phyloP scores from a whole-genome alignment of 2,329 filamentous ascomycete genomes.

The Zymoseptoria brevis region DNA sequence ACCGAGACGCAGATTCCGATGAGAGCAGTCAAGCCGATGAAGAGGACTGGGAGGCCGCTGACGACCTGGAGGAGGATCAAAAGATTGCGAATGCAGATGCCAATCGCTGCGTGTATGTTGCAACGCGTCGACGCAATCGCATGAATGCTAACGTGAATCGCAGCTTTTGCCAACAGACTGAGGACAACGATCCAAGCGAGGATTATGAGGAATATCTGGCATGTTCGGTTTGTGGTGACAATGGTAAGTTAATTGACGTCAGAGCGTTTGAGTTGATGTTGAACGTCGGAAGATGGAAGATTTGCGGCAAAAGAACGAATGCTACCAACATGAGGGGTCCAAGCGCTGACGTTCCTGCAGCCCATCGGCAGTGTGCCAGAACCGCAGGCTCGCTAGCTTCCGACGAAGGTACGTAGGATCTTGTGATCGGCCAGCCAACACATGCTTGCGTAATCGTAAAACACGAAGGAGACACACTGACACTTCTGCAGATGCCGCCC shows the following conservation, averaged over 20 bases:
- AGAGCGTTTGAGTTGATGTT: conserved; percentile 7
- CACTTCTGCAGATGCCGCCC: conserved; percentile 41
- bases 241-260: conserved; percentile 54
- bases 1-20: conserved; percentile 26
- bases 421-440: conserved; percentile 6
- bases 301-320: conserved; percentile 21
- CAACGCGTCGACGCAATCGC: conserved; percentile 9
- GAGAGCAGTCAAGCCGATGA: conserved; percentile 46
- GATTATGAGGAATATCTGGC: conserved; percentile 73
- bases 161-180: conserved; percentile 75
- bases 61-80: conserved; percentile 46
- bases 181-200: conserved; percentile 73
- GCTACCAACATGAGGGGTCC: conserved; percentile 27
- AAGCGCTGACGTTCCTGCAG: conserved; percentile 50
- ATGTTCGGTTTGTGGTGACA: conserved; percentile 71
- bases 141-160: conserved; percentile 26
- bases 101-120: conserved; percentile 57
- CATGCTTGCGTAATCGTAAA: neutral
- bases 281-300: conserved; percentile 16
- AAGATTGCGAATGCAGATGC: conserved; percentile 46
- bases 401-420: conserved; percentile 52
- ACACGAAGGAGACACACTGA: conserved; percentile 17
- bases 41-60: conserved; percentile 46
- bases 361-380: conserved; percentile 83
- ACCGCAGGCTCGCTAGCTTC: conserved; percentile 56